Percentiles rank a stretch among this genome's conserved stretches.
Conservation (phyloP, 129 eudicot genomes). For the Helichrysum umbraculigerum region DNA sequence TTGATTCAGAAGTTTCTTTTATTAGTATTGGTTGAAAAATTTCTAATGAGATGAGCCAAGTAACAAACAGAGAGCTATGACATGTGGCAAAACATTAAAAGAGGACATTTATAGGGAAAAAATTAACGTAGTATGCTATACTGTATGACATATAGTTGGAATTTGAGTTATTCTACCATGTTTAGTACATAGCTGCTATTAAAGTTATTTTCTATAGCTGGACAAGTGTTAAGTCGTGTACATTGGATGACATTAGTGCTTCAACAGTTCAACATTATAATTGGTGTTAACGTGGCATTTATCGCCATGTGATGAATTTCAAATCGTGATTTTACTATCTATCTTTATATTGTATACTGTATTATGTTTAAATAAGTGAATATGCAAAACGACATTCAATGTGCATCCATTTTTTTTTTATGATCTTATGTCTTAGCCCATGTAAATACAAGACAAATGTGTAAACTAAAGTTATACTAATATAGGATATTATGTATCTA, state of each 20-base stretch:
- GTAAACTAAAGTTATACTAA: background rate
- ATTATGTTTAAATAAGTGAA: background rate
- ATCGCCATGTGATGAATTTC: background rate
- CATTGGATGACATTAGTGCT: background rate
- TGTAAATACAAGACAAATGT: background rate
- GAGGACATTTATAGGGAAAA: background rate
- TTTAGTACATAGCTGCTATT: background rate
- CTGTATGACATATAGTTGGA: background rate
- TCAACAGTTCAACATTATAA: background rate
- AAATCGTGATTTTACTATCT: background rate
- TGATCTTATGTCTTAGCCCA: background rate
- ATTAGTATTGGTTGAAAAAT: background rate
- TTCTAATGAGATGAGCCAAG: background rate
- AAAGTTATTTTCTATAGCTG: background rate
- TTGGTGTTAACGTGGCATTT: background rate
- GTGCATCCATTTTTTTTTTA: background rate
- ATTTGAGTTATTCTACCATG: background rate
- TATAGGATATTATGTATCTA: background rate
- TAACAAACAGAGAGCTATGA: background rate
- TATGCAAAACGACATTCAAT: background rate
- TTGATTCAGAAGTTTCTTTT: background rate
- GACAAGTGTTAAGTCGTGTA: too few relatives aligned
- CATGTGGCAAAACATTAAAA: background rate
- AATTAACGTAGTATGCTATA: background rate
- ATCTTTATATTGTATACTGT: background rate